These are phyloP conservation scores for Ceratobasidium sp. DNA, from an alignment of 1,284 basidiomycete genomes.

Conservation along the genomic window DNA sequence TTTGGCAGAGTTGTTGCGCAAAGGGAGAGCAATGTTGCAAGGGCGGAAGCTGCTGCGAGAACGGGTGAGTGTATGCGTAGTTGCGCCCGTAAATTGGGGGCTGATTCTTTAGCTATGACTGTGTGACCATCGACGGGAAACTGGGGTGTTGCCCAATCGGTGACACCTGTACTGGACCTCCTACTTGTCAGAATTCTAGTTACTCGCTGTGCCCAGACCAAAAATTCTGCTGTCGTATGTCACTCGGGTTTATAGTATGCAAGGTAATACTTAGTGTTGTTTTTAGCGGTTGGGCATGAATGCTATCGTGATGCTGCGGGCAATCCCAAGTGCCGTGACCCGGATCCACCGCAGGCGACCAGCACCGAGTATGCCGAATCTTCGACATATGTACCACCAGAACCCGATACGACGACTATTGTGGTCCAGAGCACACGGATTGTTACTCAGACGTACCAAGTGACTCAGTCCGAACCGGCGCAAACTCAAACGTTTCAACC, in stretches of 20 bases:
- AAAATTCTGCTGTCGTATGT: conserved; percentile 37
- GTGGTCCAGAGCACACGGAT: not conserved
- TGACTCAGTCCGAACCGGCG: not conserved
- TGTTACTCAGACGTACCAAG: not conserved
- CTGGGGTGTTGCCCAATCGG: conserved; percentile 35
- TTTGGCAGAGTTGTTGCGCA: conserved; percentile 25
- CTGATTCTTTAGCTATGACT: not conserved
- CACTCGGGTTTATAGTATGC: not conserved
- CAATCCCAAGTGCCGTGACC: conserved; percentile 21
- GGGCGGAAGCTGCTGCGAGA: conserved; percentile 22
- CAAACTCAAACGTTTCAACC: not conserved
- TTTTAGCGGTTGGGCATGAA: conserved; percentile 18
- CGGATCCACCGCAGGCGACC: not conserved
- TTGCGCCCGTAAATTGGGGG: not conserved
- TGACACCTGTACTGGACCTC: conserved; percentile 14
- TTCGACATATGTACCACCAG: not conserved
- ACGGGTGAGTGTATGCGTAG: not conserved
- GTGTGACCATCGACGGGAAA: conserved; percentile 24
- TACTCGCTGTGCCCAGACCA: conserved; percentile 7
- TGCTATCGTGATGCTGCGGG: conserved; percentile 18
- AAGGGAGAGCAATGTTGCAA: conserved; percentile 31
- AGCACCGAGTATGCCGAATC: too few species aligned
- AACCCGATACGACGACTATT: not conserved
- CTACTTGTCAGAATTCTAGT: not conserved
- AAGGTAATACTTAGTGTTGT: not conserved